Conservation (phyloP, 1,284 basidiomycete genomes). For the Apiotrichum siamense region DNA sequence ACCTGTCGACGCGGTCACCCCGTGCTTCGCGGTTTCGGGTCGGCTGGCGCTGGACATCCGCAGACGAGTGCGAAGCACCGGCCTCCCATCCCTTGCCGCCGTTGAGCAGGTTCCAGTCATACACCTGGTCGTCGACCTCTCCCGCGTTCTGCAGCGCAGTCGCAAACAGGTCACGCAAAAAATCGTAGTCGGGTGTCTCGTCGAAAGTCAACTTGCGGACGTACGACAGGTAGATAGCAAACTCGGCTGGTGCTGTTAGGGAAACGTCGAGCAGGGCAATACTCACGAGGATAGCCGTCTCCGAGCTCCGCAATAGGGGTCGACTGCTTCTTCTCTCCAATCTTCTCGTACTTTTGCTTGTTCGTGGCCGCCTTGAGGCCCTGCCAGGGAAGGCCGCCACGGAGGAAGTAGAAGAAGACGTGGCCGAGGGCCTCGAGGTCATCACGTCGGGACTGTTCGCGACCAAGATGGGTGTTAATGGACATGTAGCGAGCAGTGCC, state of each 20-base stretch:
- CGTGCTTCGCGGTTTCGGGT: slow-evolving; percentile 36
- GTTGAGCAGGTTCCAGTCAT: slow-evolving; percentile 86
- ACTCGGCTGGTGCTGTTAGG: slow-evolving; percentile 57
- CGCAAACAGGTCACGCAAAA: slow-evolving; percentile 81
- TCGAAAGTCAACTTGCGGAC: slow-evolving; percentile 93
- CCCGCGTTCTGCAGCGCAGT: slow-evolving; percentile 85
- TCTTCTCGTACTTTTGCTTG: slow-evolving; percentile 99
- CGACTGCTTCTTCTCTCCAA: slow-evolving; percentile 97
- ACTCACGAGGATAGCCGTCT: slow-evolving; percentile 82
- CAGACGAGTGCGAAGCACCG: slow-evolving; percentile 46
- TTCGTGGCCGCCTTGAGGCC: slow-evolving; percentile 96
- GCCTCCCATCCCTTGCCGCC: slow-evolving; percentile 93
- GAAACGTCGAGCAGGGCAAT: neutral
- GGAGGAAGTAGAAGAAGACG: slow-evolving; percentile 95
- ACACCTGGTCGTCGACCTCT: slow-evolving; percentile 79
- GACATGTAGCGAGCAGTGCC: slow-evolving; percentile 99
- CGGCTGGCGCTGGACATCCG: slow-evolving; percentile 33
- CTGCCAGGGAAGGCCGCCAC: slow-evolving; percentile 93
- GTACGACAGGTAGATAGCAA: slow-evolving; percentile 95
- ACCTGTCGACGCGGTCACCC: slow-evolving; percentile 47
- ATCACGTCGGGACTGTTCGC: slow-evolving; percentile 92
- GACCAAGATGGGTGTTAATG: slow-evolving; percentile 97
- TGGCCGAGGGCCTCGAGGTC: slow-evolving; percentile 94
- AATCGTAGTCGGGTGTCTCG: slow-evolving; percentile 94
- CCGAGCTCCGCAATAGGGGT: slow-evolving; percentile 91